Conservation (phyloP, 2,329 filamentous ascomycete genomes). For the Paraconiothyrium brasiliense region DNA sequence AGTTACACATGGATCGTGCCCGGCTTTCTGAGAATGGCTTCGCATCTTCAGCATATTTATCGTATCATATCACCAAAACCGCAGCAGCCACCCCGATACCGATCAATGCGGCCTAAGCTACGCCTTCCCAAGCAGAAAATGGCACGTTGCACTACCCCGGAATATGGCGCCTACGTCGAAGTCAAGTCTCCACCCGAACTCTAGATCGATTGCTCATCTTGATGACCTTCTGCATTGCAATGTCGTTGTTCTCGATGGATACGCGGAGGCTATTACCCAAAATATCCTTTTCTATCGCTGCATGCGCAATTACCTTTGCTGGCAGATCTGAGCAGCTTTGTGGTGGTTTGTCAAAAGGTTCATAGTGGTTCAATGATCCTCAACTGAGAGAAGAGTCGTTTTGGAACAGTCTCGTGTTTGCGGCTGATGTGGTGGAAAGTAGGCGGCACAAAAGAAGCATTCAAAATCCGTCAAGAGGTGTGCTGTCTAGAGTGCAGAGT, state of each 20-base stretch:
- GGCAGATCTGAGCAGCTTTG: not conserved
- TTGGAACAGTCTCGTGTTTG: not conserved
- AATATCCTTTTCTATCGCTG: not conserved
- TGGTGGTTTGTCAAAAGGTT: not conserved
- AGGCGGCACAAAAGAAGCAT: not conserved
- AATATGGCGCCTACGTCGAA: slow-evolving; percentile 2
- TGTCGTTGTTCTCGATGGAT: not conserved
- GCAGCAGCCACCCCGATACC: not conserved
- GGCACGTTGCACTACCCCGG: slow-evolving; percentile 4
- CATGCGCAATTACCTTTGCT: not conserved
- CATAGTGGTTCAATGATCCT: slow-evolving; percentile 3
- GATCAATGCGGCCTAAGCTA: not conserved
- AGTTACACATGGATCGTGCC: too few species aligned
- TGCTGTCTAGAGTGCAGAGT: not conserved
- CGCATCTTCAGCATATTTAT: not conserved
- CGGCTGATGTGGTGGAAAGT: not conserved
- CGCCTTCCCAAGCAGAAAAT: not conserved
- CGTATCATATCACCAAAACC: not conserved
- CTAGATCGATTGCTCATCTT: not conserved
- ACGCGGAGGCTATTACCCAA: not conserved
- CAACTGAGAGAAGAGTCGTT: not conserved
- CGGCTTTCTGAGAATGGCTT: not conserved
- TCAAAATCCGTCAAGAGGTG: not conserved
- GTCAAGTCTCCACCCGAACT: not conserved
- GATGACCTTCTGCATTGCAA: not conserved